These are phyloP conservation scores for Trametes elegans DNA, from an alignment of 768 basidiomycete species.

Conservation along the genomic window DNA sequence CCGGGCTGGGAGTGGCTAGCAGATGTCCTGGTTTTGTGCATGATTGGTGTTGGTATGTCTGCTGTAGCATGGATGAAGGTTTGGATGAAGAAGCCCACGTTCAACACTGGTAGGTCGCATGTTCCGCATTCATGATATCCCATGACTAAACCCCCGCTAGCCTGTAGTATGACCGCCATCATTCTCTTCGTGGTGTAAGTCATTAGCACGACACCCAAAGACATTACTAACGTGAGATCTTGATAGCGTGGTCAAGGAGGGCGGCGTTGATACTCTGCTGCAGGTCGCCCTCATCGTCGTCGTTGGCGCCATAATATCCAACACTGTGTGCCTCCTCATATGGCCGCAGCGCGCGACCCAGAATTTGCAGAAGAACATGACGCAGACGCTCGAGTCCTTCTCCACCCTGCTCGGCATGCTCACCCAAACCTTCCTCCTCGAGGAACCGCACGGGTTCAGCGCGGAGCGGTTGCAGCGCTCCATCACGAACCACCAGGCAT, in stretches of 20 bases:
- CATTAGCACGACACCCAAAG: too few species aligned
- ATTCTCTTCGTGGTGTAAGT: slow-evolving; percentile 80
- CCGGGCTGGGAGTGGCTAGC: slow-evolving; percentile 74
- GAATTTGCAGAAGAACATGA: slow-evolving; percentile 83
- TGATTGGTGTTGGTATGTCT: slow-evolving; percentile 84
- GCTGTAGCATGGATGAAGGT: slow-evolving; percentile 87
- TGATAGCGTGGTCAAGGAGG: slow-evolving; percentile 80
- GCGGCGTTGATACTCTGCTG: slow-evolving; percentile 70
- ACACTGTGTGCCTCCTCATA: slow-evolving; percentile 77
- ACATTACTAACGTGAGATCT: not conserved
- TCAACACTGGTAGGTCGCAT: slow-evolving; percentile 68
- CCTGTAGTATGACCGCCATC: slow-evolving; percentile 83
- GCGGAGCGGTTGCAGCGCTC: slow-evolving; percentile 72
- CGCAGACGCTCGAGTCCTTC: slow-evolving; percentile 83
- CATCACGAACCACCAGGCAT: slow-evolving; percentile 80
- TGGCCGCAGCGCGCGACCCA: slow-evolving; percentile 86
- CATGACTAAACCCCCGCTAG: slow-evolving; percentile 34
- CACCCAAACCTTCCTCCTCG: slow-evolving; percentile 82
- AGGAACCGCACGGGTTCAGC: slow-evolving; percentile 57
- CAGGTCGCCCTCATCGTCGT: slow-evolving; percentile 76
- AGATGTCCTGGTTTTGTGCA: slow-evolving; percentile 69
- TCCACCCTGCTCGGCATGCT: slow-evolving; percentile 81
- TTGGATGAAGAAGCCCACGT: slow-evolving; percentile 86
- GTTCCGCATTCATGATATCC: not conserved
- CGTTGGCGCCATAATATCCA: slow-evolving; percentile 75